Base-by-base conservation (phyloP, 2,329 filamentous ascomycete genomes). In the Ascochyta rabiei region DNA sequence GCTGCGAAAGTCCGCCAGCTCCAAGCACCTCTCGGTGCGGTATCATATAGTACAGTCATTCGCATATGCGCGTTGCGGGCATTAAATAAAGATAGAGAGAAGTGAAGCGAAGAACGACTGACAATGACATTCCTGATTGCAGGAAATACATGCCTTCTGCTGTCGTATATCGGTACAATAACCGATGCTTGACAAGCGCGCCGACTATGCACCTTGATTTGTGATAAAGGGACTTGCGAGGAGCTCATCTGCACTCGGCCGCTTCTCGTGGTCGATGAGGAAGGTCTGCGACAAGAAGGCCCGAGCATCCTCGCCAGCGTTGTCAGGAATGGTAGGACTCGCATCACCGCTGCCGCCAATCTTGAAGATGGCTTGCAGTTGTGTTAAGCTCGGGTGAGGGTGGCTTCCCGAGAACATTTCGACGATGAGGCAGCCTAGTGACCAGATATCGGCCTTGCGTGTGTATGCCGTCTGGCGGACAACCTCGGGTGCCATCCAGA, bases 401-500 rank as follows among this genome's bases (percentile, higher is more conserved):
- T 98, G 95, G 39, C 87, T 89, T 51, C 95, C 95, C 12, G 95
- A 98, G 83, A 98, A 96, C 95, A 99, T 99, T 80, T 99, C 95
- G 21, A 99, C 93, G 13, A 99, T 91, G 46, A 99, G 81, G 74
- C 95, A 99, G 30, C 95, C 95, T 21, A 99, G 84, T 40, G 91
- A 96, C 95, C 95, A 99, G 66, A 99, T 99, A 70, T 99, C 95
- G 13, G 95, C 95, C 79, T 98, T 98, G 78, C 93, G 91, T 5
- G 93, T 98, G 78, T 99, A 97, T 6, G 92, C 93, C 3, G 93
- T 98, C 77, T 98, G 95, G 70, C 95, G 95, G 59, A 99, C 95
- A 18, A 99, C 95, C 79, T 99, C 95, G 8, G 95, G 95, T 0
- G 95, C 95, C 95, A 99, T 99, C 95, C 95, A 99, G 79, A 97